Evolutionary conservation across 257 asterid genomes (phyloP).

Genomic region (Sherardia arvensis): DNA sequence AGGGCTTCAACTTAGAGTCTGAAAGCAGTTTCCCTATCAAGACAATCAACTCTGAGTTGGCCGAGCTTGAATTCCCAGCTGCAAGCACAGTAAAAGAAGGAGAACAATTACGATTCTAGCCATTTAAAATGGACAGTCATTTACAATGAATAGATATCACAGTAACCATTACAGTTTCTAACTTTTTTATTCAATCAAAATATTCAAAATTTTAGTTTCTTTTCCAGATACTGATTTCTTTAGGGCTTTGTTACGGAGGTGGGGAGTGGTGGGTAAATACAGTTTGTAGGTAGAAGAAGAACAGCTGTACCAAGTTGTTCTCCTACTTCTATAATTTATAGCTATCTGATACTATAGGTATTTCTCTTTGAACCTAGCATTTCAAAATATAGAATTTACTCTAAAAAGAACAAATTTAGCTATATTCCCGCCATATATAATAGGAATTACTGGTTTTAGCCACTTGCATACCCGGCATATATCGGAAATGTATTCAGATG

Average conservation of each 20-base stretch:
- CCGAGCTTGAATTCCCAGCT: slow-evolving; percentile 51
- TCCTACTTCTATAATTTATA: background rate
- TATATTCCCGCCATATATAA: background rate
- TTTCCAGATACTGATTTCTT: background rate
- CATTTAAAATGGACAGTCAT: too few relatives aligned
- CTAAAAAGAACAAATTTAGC: too few relatives aligned
- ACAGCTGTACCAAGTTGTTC: background rate
- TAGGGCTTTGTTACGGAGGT: too few relatives aligned
- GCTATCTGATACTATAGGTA: background rate
- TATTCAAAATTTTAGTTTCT: background rate
- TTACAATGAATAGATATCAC: background rate
- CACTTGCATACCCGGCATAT: background rate
- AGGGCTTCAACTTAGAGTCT: slow-evolving; percentile 48
- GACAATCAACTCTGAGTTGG: slow-evolving; percentile 44
- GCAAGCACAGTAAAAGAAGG: slow-evolving; percentile 26
- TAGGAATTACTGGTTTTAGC: background rate
- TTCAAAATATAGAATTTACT: background rate
- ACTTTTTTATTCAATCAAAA: background rate
- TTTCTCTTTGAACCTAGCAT: background rate
- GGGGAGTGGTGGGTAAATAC: too few relatives aligned
- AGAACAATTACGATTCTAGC: slow-evolving; percentile 3
- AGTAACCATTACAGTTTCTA: background rate
- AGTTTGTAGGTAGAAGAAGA: too few relatives aligned
- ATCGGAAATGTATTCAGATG: background rate
- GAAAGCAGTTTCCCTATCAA: slow-evolving; percentile 46